Evolutionary conservation across 148 eudicot genomes (phyloP).

Genomic region (Polygonum maritimum): DNA sequence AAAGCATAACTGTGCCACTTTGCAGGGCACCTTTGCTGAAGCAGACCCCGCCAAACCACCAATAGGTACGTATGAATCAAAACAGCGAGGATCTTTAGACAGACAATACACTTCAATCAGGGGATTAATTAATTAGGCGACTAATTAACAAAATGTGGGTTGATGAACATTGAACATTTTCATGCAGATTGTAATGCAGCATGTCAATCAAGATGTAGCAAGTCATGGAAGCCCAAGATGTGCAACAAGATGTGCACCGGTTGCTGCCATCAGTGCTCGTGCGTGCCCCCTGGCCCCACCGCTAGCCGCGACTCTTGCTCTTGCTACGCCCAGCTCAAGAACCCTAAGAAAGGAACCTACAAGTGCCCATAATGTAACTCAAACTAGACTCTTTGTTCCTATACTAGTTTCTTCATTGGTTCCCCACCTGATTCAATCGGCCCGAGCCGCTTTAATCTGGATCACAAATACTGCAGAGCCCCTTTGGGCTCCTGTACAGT

Average conservation of each 20-base stretch:
- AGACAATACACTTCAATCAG: too few relatives aligned
- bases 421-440: too few relatives aligned
- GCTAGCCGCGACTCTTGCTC: not conserved
- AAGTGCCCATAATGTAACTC: not conserved
- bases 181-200: not conserved
- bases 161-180: not conserved
- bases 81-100: not conserved
- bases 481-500: too few relatives aligned
- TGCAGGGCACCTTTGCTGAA: too few relatives aligned
- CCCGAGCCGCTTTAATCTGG: too few relatives aligned
- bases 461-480: too few relatives aligned
- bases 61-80: not conserved
- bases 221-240: not conserved
- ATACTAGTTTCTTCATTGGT: too few relatives aligned
- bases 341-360: not conserved
- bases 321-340: not conserved
- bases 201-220: not conserved
- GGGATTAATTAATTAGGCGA: too few relatives aligned
- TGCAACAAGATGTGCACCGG: not conserved
- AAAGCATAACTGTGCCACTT: too few relatives aligned
- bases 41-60: not conserved
- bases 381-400: too few relatives aligned
- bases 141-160: too few relatives aligned
- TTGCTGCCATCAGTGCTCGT: not conserved
- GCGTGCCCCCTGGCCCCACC: not conserved